These are phyloP conservation scores for Paraurostyla sp. DNA, from an alignment of 73 alveolate genomes.

Conservation along the genomic window DNA sequence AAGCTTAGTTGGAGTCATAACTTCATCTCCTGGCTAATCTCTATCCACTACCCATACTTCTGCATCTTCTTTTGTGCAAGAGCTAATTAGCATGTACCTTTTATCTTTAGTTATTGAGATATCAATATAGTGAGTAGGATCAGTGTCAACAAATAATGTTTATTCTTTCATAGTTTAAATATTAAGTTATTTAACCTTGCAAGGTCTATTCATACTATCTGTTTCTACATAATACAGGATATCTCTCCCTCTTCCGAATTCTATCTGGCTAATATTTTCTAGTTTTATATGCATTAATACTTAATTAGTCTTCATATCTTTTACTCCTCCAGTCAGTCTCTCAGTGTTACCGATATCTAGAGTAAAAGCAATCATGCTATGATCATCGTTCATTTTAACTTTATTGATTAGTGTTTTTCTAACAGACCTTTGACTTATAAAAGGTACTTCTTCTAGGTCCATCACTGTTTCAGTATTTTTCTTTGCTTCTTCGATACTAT, in stretches of 20 bases:
- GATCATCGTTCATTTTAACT: conserved; percentile 73
- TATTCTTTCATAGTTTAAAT: conserved; percentile 29
- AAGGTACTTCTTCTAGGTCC: conserved; percentile 62
- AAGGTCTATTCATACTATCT: conserved; percentile 70
- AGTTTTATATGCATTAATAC: neutral
- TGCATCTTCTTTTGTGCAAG: conserved; percentile 61
- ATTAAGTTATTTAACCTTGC: conserved; percentile 21
- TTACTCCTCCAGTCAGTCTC: conserved; percentile 57
- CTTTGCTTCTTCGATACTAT: neutral
- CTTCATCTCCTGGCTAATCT: conserved; percentile 33
- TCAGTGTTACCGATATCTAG: conserved; percentile 66
- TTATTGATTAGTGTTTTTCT: conserved; percentile 58
- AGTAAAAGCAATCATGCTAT: conserved; percentile 62
- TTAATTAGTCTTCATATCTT: conserved; percentile 19
- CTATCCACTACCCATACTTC: conserved; percentile 83
- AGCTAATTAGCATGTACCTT: conserved; percentile 28
- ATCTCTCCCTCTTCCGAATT: conserved; percentile 54
- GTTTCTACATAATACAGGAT: conserved; percentile 53
- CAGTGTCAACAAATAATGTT: conserved; percentile 42
- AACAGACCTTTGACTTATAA: conserved; percentile 13
- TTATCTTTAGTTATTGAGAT: conserved; percentile 61
- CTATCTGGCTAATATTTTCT: conserved; percentile 42
- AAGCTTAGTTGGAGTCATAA: conserved; percentile 5
- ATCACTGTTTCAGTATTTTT: conserved; percentile 30
- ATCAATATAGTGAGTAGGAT: conserved; percentile 70